phyloP scores from a whole-genome alignment of 2,329 filamentous ascomycete genomes.

The Pseudogymnoascus sp. region DNA sequence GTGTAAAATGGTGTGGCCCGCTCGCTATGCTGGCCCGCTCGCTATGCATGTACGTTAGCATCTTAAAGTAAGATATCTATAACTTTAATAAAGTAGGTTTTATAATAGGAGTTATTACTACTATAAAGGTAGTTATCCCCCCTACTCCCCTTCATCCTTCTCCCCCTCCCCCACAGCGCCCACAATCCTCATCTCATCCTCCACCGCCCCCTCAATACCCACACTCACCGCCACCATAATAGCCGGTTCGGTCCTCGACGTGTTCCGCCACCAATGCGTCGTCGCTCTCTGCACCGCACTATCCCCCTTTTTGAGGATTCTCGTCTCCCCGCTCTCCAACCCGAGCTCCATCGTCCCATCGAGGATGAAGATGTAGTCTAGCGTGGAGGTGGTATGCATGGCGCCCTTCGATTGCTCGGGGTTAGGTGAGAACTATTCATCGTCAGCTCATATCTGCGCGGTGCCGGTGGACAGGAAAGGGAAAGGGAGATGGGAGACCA shows the following conservation, averaged over 20 bases:
- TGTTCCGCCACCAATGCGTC: constrained; percentile 39
- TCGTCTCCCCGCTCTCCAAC: constrained; percentile 35
- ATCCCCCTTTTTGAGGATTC: constrained; percentile 31
- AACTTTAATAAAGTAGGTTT: too few species aligned
- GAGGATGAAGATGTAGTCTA: constrained; percentile 35
- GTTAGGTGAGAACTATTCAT: background rate
- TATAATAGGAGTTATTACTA: too few species aligned
- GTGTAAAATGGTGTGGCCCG: too few species aligned
- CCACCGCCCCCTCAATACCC: background rate
- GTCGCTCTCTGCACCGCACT: constrained; percentile 36
- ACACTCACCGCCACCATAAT: constrained; percentile 13
- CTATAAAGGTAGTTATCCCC: too few species aligned
- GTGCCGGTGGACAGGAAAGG: background rate
- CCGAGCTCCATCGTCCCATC: constrained; percentile 32
- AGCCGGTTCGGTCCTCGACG: constrained; percentile 21
- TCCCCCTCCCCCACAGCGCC: background rate
- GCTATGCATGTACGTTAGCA: too few species aligned
- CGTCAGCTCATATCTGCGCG: background rate
- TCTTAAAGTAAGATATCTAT: too few species aligned
- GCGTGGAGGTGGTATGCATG: constrained; percentile 36
- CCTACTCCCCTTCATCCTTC: background rate
- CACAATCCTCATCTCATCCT: background rate
- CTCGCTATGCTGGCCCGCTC: too few species aligned
- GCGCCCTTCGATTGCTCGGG: constrained; percentile 12
- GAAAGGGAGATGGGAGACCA: background rate